Percentiles rank a stretch among this genome's conserved stretches.
Conservation (phyloP, 2,329 filamentous ascomycete genomes). For the Harringtonia aguacate region DNA sequence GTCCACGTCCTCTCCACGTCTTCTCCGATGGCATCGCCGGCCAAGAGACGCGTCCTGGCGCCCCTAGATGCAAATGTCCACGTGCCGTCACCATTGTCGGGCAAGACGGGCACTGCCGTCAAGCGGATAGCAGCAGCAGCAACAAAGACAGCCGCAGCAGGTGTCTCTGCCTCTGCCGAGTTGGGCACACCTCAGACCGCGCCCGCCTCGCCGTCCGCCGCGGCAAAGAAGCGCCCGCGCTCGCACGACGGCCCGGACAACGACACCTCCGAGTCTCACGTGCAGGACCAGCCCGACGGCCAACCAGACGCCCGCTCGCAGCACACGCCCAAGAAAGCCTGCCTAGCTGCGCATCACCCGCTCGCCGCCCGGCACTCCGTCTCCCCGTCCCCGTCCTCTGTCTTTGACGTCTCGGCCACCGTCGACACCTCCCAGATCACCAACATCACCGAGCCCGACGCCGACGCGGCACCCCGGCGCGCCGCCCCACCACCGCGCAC, state of each 20-base stretch:
- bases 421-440: slow-evolving; percentile 37
- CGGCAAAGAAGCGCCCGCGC: slow-evolving; percentile 2
- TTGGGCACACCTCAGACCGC: no score
- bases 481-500: neutral
- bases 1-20: neutral
- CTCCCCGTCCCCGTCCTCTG: slow-evolving; percentile 29
- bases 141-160: neutral
- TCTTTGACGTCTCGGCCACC: slow-evolving; percentile 37
- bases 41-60: slow-evolving; percentile 38
- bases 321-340: neutral
- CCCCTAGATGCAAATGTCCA: slow-evolving; percentile 33
- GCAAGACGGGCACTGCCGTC: neutral
- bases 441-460: slow-evolving; percentile 37
- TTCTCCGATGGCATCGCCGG: slow-evolving; percentile 19
- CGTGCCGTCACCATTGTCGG: slow-evolving; percentile 13
- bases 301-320: neutral
- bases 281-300: no score
- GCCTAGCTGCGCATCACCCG: neutral
- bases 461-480: slow-evolving; percentile 12
- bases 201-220: neutral
- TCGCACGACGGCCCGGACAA: neutral
- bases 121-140: neutral
- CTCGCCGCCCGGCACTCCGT: neutral
- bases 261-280: no score
- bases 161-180: no score